Base-by-base conservation (phyloP, 441 rosid species). In the Pelargonium cotyledonis region DNA sequence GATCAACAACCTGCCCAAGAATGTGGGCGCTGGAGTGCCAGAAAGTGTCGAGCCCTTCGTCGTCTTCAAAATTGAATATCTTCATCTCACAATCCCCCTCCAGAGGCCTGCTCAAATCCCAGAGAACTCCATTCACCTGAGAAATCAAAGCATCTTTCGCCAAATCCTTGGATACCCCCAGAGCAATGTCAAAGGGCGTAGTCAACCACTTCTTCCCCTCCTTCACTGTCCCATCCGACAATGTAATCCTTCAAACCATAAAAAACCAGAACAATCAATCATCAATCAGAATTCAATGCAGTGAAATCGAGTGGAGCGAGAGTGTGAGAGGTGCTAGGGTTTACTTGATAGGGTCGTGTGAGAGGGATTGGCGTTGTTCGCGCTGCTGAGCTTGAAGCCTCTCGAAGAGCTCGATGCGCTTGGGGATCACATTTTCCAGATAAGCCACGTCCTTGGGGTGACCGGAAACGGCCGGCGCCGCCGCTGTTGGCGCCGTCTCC, bases 1-100 rank as follows among this genome's bases (percentile, higher is more conserved):
- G 41, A 63, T 7, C 41, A n/a, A 35, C 12, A 67, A 92, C 99
- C 95, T 95, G 92, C 60, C 98, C 99, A 71, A 92, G 96, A 78
- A 95, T 88, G 81, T 95, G 98, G 19, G 98, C 96, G 62, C 98
- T 95, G 12, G 99, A 95, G 77, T 95, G 99, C 96, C 98, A 95
- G 55, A 92, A 91, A 53, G 98, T 89, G 73, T 95, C 97, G 1
- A 97, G 89, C 3, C 99, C 98, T 79, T 89, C 90, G 9, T 95
- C 96, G 1, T 73, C 78, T 29, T 92, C 97, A 57, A 90, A 95
- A 19, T 80, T 83, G 79, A 85, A 87, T 29, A 95, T 68, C 82
- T 89, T 79, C 43, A 95, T 86, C 70, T 90, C 84, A 66, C 95
- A 95, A 53, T 89, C 92, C 21, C 79, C 82, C 77, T 95, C 98